Base-by-base conservation (phyloP, 2,329 filamentous ascomycete species). In the Spiromastix sp. region DNA sequence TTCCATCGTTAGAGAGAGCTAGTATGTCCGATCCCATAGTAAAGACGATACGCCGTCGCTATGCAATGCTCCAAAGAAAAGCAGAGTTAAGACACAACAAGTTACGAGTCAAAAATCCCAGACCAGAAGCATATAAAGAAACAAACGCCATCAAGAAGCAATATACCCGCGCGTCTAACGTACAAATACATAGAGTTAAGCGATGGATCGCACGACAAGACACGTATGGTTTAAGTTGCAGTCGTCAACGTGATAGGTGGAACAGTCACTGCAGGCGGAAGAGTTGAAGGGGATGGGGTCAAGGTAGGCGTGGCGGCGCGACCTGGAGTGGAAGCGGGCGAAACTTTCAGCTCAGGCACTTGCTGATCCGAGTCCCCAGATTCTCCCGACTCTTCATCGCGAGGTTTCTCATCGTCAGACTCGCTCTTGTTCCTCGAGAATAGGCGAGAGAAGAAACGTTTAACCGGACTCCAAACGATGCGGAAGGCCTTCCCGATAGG, bases 181-280 rank as follows among this genome's bases (percentile, higher is more conserved):
- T 17, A 25, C 24, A 24, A 9, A 9, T 6, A 33, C 17, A n/a
- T n/a, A n/a, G 12, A 25, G 2, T 2, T 2, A 15, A 24, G n/a
- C n/a, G n/a, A n/a, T n/a, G n/a, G n/a, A n/a, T n/a, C n/a, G n/a
- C n/a, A n/a, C n/a, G n/a, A n/a, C n/a, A n/a, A n/a, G n/a, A n/a
- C n/a, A n/a, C n/a, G n/a, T n/a, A n/a, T n/a, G n/a, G n/a, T n/a
- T n/a, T 39, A 55, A 32, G 32, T 41, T 11, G 57, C 55, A n/a
- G 43, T 49, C 24, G 59, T 62, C 39, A 63, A 51, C 2, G 56
- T 60, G 31, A 63, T 63, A 2, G 59, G 59, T 28, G 59, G 59
- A 10, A 47, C 41, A n/a, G 38, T 28, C 19, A 35, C 36, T n/a
- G n/a, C n/a, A n/a, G n/a, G n/a, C n/a, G n/a, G n/a, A n/a, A n/a